Base-by-base conservation (phyloP, 2,329 filamentous ascomycete genomes). In the Cytospora paraplurivora region DNA sequence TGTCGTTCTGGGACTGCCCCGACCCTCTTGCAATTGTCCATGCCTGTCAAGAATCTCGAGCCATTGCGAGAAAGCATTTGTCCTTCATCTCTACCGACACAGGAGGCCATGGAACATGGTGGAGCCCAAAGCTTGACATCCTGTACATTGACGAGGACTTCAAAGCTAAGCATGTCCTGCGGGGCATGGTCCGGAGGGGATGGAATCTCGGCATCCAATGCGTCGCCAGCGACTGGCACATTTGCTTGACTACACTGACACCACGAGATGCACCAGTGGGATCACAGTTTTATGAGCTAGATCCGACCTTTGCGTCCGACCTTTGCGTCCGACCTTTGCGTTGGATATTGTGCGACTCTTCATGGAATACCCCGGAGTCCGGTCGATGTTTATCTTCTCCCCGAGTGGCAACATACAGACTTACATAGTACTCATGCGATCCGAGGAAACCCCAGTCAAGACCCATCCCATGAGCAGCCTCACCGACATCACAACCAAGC, bases 81-180 rank as follows among this genome's bases (percentile, higher is more conserved):
- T 19, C n/a, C n/a, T 11, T 47, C 44, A 21, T 47, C 5, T 19
- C 21, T 2, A 47, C 6, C 7, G 44, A 47, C n/a, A 12, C 5
- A 7, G 8, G 12, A 10, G 44, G 44, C 7, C 21, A 47, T 21
- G 44, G 44, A 12, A 47, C n/a, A 3, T 47, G 44, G 44, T 47
- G 44, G 44, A 47, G 12, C 13, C 44, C 44, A 12, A 11, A 21
- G 13, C n/a, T 21, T 7, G 44, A 47, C 10, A 47, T 47, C 44
- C n/a, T 47, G 7, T 47, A 47, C n/a, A 4, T 47, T 4, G 44
- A 47, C n/a, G 4, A 10, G n/a, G 8, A 47, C 44, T 12, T 21
- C 1, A 0, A 10, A 3, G 21, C n/a, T 19, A 2, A 10, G n/a
- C n/a, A n/a, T n/a, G n/a, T n/a, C n/a, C n/a, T 3, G 3, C 17